phyloP scores from a whole-genome alignment of 2,329 filamentous ascomycete genomes.

The Talaromyces pinophilus region DNA sequence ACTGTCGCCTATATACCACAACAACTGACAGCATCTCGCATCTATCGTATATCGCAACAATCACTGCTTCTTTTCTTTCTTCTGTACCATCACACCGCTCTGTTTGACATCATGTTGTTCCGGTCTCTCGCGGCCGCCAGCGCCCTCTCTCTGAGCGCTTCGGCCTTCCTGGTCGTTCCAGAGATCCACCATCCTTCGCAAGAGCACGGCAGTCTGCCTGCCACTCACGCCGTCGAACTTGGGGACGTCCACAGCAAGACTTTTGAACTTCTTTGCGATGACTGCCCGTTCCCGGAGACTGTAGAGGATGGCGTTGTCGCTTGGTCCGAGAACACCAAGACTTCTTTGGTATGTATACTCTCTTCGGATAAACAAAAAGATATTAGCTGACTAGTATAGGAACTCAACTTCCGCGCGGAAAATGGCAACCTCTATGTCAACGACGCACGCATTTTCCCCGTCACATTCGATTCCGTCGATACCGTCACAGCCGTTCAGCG shows the following conservation, averaged over 20 bases:
- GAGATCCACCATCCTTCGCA: constrained; percentile 30
- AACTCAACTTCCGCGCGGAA: constrained; percentile 40
- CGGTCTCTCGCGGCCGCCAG: constrained; percentile 40
- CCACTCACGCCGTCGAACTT: constrained; percentile 30
- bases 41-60: background rate
- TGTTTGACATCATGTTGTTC: constrained; percentile 34
- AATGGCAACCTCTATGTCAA: constrained; percentile 41
- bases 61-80: background rate
- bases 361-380: background rate
- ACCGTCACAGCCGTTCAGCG: constrained; percentile 39
- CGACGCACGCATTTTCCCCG: constrained; percentile 43
- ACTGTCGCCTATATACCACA: background rate
- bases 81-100: background rate
- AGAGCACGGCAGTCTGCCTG: constrained; percentile 26
- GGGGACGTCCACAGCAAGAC: constrained; percentile 32
- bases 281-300: constrained; percentile 43
- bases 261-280: constrained; percentile 39
- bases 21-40: background rate
- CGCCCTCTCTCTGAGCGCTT: constrained; percentile 38
- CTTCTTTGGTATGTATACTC: constrained; percentile 38
- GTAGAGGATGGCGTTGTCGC: constrained; percentile 32
- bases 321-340: constrained; percentile 40
- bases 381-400: constrained; percentile 27
- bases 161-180: constrained; percentile 43
- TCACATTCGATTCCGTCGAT: constrained; percentile 30